Evolutionary conservation across 352 stramenopile genomes (phyloP).

Genomic region (Phytophthora foliorum): DNA sequence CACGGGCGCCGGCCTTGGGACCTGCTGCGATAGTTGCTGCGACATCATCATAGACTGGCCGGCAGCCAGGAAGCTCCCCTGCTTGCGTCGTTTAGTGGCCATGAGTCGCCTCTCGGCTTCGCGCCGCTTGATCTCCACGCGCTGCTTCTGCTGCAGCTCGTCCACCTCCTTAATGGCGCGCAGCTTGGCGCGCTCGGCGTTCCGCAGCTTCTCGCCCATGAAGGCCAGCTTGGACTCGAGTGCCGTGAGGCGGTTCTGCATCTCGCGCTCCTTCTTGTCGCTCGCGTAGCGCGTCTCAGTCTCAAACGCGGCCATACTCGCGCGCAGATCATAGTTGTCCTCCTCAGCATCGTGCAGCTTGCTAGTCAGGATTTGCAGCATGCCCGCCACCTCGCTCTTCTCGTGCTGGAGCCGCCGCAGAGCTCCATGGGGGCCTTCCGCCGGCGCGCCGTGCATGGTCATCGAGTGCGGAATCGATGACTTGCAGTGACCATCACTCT

Average conservation of each 20-base stretch:
- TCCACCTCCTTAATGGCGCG: slow-evolving; percentile 59
- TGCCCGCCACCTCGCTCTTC: slow-evolving; percentile 58
- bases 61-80: slow-evolving; percentile 56
- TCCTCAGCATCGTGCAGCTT: slow-evolving; percentile 63
- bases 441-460: slow-evolving; percentile 10
- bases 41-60: slow-evolving; percentile 55
- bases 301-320: slow-evolving; percentile 60
- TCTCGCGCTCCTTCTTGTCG: slow-evolving; percentile 48
- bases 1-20: slow-evolving; percentile 13
- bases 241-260: slow-evolving; percentile 55
- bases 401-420: slow-evolving; percentile 58
- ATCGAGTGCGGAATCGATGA: slow-evolving; percentile 30
- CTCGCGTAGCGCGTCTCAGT: slow-evolving; percentile 56
- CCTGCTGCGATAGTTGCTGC: slow-evolving; percentile 29
- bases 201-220: slow-evolving; percentile 58
- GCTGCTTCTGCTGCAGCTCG: slow-evolving; percentile 64
- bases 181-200: slow-evolving; percentile 67
- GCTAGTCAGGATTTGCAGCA: slow-evolving; percentile 60
- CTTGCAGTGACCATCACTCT: slow-evolving; percentile 31
- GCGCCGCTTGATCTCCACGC: slow-evolving; percentile 69
- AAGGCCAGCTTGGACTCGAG: slow-evolving; percentile 73
- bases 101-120: slow-evolving; percentile 76
- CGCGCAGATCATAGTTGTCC: slow-evolving; percentile 74
- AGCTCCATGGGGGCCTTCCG: slow-evolving; percentile 34
- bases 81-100: slow-evolving; percentile 71